Evolutionary conservation across 1,284 basidiomycete species (phyloP), one percentile per base, ranked within the genome.

Genomic region (Fomes fomentarius): DNA sequence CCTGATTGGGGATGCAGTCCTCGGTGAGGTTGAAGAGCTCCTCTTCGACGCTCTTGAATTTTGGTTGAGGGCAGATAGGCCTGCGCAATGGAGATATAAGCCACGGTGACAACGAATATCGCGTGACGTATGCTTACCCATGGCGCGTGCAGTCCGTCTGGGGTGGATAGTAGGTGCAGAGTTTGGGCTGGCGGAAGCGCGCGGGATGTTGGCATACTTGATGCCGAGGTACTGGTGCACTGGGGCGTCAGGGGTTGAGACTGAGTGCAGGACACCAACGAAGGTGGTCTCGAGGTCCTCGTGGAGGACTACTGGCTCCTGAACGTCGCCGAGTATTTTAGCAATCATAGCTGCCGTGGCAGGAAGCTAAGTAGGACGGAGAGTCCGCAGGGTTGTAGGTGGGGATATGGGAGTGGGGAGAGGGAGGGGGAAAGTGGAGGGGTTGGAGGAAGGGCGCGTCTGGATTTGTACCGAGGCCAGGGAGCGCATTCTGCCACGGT

Each of bases 201-300:
- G 81, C 83, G 22, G 86, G 85, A 90, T 76, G 21, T 75, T 76
- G 28, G 85, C 89, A 63, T 90, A 91, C 71, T 88, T 88, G 64
- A 91, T 84, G 28, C 88, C 88, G 26, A 83, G 79, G 63, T 81
- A 91, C 66, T 90, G 89, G 62, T 85, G 81, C 54, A 91, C 76
- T n/a, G 75, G 76, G 0, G 72, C 67, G 42, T 80, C 78, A 19
- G 76, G 68, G 1, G 82, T 79, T 4, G 89, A 89, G 19, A 81
- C 57, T 10, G 76, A 61, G 66, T 89, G 88, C 34, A 81, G 74
- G 38, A 87, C 64, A 47, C 88, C 89, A 34, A 73, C 74, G 68
- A 91, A 90, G 9, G 82, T 81, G 0, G 88, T 84, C 47, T 78
- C 68, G 47, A 91, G 81, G 28, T 69, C 64, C 31, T 73, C 54